phyloP scores from a whole-genome alignment of 2,329 filamentous ascomycete genomes.

The Talaromyces sp. region DNA sequence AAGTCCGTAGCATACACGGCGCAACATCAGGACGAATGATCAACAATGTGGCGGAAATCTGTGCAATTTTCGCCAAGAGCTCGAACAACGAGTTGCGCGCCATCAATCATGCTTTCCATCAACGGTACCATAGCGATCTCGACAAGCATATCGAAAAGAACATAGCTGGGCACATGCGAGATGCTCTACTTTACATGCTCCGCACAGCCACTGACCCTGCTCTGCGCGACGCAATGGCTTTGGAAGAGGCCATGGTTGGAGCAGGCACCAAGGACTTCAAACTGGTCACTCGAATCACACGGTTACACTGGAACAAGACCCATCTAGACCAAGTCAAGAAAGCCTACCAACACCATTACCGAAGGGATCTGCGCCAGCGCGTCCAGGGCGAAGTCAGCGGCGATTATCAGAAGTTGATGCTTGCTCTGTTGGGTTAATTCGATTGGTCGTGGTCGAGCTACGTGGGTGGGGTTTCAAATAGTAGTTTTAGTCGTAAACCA shows the following conservation, averaged over 20 bases:
- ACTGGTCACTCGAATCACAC: constrained; percentile 70
- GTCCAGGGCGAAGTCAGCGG: constrained; percentile 81
- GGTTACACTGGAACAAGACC: constrained; percentile 74
- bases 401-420: constrained; percentile 71
- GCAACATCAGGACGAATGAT: constrained; percentile 66
- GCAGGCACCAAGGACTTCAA: constrained; percentile 80
- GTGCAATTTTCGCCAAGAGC: constrained; percentile 67
- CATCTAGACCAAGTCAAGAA: constrained; percentile 72
- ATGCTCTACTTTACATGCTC: constrained; percentile 76
- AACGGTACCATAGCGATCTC: constrained; percentile 65
- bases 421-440: constrained; percentile 53
- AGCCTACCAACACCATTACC: constrained; percentile 69
- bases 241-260: constrained; percentile 87
- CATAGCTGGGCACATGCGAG: constrained; percentile 89
- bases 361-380: constrained; percentile 59
- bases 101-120: constrained; percentile 68
- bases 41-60: constrained; percentile 49
- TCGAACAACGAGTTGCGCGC: constrained; percentile 81
- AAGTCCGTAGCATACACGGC: constrained; percentile 70
- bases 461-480: neutral
- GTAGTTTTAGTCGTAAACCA: neutral
- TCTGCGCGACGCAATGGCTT: constrained; percentile 71
- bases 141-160: constrained; percentile 71
- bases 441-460: neutral
- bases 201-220: constrained; percentile 71